Base-by-base conservation (phyloP, 2,329 filamentous ascomycete species). In the Xylariaceae sp. region DNA sequence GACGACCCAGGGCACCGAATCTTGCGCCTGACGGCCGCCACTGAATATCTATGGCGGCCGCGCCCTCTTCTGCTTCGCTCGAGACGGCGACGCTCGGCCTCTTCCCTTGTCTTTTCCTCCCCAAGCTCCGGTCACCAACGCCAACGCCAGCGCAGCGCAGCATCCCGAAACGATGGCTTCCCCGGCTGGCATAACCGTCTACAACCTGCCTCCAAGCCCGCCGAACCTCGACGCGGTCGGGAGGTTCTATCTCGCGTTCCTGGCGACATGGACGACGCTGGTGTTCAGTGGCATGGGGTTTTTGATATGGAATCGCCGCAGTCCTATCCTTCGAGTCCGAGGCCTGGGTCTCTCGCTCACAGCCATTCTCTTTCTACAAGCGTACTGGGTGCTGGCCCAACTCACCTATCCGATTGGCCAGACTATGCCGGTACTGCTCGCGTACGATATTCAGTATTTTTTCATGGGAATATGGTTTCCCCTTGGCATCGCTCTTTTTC, bases 401-500 rank as follows among this genome's bases (percentile, higher is more conserved):
- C 51, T 72, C 40, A 65, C 64, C 16, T 66, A 69, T n/a, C 59
- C 65, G 9, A 57, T 71, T 19, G 67, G 68, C 7, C 36, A 62
- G 9, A 59, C 67, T 3, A 62, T 73, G 41, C 72, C 62, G 0
- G 40, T 62, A 1, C 51, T 66, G 1, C 38, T 58, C 12, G 63
- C 74, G 1, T 78, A 75, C 43, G 64, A 69, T 24, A 57, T 69
- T 3, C 74, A 78, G 51, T 81, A 73, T 52, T 81, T 76, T 67
- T 65, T 76, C 55, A 81, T 81, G 78, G 75, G 72, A 30, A 69
- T 73, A 38, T 76, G 74, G 57, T 65, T 81, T 3, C 78, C 78
- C 1, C 63, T 76, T 13, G 77, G 78, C 2, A 72, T 81, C 31
- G 76, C 75, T 3, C 56, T 79, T 4, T 81, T 80, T 55, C 76